These are phyloP conservation scores for Exobasidium cylindrosporum DNA, from an alignment of 1,284 basidiomycete genomes.

Conservation along the genomic window DNA sequence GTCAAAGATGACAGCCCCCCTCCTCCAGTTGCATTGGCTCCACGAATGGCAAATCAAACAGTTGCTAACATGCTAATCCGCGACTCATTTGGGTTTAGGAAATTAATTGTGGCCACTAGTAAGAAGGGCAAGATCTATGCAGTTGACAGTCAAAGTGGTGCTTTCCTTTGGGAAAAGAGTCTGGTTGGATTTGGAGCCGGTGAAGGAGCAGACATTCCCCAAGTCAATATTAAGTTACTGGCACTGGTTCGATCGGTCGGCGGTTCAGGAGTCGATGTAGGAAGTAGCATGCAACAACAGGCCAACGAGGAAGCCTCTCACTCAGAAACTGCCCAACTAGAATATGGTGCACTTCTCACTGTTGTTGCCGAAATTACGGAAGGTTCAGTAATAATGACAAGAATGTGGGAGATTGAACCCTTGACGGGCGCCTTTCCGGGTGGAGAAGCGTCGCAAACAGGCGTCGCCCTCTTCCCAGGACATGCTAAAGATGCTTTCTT, in stretches of 20 bases:
- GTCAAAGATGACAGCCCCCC: constrained; percentile 14
- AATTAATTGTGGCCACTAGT: constrained; percentile 74
- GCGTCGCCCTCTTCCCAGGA: constrained; percentile 30
- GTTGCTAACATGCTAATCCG: constrained; percentile 24
- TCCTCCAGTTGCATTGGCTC: constrained; percentile 31
- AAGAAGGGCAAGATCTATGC: constrained; percentile 74
- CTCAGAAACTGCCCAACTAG: neutral
- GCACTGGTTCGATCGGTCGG: constrained; percentile 39
- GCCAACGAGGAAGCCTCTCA: neutral
- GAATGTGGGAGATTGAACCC: constrained; percentile 49
- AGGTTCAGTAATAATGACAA: constrained; percentile 30
- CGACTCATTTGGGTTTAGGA: constrained; percentile 82
- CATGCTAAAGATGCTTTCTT: constrained; percentile 35
- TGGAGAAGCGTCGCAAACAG: constrained; percentile 27
- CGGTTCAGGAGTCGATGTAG: constrained; percentile 1
- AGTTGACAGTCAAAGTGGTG: constrained; percentile 73
- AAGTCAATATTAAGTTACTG: constrained; percentile 39
- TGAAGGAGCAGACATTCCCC: constrained; percentile 39
- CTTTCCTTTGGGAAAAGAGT: constrained; percentile 49
- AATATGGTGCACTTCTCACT: constrained; percentile 28
- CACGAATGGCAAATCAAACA: constrained; percentile 31
- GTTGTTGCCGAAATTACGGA: constrained; percentile 45
- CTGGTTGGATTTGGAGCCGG: constrained; percentile 48
- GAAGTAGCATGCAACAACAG: neutral
- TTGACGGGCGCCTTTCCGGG: constrained; percentile 43